phyloP scores from a whole-genome alignment of 768 basidiomycete genomes.

The Suillus sp. region DNA sequence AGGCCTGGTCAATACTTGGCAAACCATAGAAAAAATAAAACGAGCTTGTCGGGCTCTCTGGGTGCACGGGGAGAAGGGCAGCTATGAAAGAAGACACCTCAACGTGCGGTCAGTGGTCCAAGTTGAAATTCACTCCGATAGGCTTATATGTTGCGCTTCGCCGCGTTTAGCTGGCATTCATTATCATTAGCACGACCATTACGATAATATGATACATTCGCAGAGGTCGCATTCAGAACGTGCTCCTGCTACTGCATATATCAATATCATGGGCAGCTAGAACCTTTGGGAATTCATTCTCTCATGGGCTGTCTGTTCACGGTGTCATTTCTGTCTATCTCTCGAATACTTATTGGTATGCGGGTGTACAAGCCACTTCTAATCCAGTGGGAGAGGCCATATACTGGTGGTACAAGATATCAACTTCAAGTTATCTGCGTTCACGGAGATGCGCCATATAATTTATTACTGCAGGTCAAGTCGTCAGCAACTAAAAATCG shows the following conservation, averaged over 20 bases:
- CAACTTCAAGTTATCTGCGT: background rate
- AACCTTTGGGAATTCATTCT: background rate
- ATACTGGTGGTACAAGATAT: constrained; percentile 3
- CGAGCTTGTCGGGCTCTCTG: background rate
- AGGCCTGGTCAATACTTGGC: background rate
- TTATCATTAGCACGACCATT: background rate
- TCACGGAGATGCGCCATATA: background rate
- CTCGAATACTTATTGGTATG: constrained; percentile 2
- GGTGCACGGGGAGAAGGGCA: background rate
- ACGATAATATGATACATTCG: background rate
- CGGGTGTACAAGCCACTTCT: background rate
- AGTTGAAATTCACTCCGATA: background rate
- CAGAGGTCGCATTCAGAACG: background rate
- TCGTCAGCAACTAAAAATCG: background rate
- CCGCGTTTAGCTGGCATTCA: background rate
- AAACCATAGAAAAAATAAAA: background rate
- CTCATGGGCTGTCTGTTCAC: background rate
- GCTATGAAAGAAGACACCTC: background rate
- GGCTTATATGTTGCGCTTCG: background rate
- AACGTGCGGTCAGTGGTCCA: background rate
- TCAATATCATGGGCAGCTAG: background rate
- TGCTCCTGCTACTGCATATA: background rate
- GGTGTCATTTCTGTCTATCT: background rate
- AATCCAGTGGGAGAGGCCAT: background rate
- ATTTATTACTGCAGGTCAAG: constrained; percentile 17